phyloP scores from a whole-genome alignment of 73 alveolate genomes.

The Effrenium voratum region DNA sequence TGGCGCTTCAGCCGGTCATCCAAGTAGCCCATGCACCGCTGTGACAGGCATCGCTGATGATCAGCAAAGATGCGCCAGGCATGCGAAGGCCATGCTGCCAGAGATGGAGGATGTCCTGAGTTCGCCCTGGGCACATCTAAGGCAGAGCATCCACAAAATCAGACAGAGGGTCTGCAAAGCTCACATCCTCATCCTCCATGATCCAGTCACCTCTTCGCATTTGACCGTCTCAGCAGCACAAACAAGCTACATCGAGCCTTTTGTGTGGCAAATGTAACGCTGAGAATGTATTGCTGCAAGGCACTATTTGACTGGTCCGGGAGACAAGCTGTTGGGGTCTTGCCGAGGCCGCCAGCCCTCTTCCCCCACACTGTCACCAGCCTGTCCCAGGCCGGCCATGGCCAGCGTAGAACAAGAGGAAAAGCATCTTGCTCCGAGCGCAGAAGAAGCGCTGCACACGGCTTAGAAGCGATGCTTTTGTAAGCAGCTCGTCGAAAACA shows the following conservation, averaged over 20 bases:
- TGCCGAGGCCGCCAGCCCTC: background rate
- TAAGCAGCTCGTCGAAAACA: constrained; percentile 57
- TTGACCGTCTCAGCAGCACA: background rate
- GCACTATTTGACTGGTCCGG: background rate
- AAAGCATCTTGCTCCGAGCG: background rate
- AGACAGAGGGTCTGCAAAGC: constrained; percentile 19
- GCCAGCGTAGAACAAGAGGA: constrained; percentile 57
- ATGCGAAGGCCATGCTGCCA: background rate
- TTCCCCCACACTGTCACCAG: background rate
- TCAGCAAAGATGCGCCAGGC: constrained; percentile 1
- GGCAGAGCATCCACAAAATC: background rate
- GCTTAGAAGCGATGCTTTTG: background rate
- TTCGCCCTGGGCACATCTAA: background rate
- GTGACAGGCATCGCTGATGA: constrained; percentile 78
- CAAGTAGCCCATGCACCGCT: constrained; percentile 66
- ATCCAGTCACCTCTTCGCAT: constrained; percentile 48
- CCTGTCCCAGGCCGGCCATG: constrained; percentile 90
- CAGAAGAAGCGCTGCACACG: constrained; percentile 61
- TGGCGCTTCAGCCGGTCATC: background rate
- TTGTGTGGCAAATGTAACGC: too few species aligned
- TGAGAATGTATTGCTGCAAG: background rate
- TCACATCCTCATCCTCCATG: constrained; percentile 58
- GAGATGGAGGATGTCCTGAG: constrained; percentile 39
- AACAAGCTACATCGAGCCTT: background rate
- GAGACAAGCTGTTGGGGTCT: background rate